Evolutionary conservation across 257 asterid genomes (phyloP).

Genomic region (Paraleonurus japonicus): DNA sequence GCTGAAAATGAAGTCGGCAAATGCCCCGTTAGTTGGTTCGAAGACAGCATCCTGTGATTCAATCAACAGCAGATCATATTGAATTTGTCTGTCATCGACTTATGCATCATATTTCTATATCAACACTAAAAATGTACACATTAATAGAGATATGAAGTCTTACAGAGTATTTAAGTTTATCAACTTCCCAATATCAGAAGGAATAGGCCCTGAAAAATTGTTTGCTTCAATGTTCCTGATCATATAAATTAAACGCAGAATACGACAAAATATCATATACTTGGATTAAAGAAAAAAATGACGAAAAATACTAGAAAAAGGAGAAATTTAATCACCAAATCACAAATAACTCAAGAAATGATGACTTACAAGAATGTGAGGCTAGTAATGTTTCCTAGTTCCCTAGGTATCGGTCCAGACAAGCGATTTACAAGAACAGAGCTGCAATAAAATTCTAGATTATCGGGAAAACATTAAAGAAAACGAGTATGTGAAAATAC

Average conservation of each 20-base stretch:
- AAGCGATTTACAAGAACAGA: constrained; percentile 73
- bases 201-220: constrained; percentile 64
- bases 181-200: constrained; percentile 69
- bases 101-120: constrained; percentile 10
- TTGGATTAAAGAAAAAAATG: neutral
- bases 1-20: constrained; percentile 60
- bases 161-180: constrained; percentile 56
- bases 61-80: too few relatives aligned
- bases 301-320: neutral
- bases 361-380: constrained; percentile 73
- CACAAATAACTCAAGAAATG: neutral
- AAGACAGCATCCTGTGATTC: constrained; percentile 67
- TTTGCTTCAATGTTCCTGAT: constrained; percentile 81
- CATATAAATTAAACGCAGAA: constrained; percentile 11
- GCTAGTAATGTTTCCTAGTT: constrained; percentile 63
- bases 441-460: constrained; percentile 44
- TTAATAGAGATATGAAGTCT: constrained; percentile 31
- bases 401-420: constrained; percentile 76
- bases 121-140: neutral
- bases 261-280: neutral
- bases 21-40: constrained; percentile 61
- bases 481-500: neutral
- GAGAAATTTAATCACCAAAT: neutral
- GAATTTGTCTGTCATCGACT: constrained; percentile 8
- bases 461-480: constrained; percentile 15